These are phyloP conservation scores for Suillus sp. DNA, from an alignment of 768 basidiomycete genomes.

Conservation along the genomic window DNA sequence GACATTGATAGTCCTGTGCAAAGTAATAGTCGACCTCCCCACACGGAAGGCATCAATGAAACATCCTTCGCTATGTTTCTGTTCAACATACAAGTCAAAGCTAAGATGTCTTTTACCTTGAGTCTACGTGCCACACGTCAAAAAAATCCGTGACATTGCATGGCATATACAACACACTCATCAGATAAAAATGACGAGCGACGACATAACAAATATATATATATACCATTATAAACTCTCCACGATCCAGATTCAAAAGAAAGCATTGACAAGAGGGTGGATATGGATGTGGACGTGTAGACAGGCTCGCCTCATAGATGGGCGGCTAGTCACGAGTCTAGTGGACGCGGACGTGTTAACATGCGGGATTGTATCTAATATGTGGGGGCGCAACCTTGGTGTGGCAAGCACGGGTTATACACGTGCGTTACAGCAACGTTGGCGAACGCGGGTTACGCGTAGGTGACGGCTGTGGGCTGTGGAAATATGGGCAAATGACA, in stretches of 20 bases:
- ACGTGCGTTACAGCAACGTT: neutral
- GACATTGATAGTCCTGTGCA: too few species aligned
- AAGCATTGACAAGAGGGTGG: neutral
- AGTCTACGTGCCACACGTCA: neutral
- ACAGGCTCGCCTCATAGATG: neutral
- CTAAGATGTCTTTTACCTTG: too few species aligned
- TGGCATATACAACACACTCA: neutral
- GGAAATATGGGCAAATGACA: neutral
- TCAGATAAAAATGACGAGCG: neutral
- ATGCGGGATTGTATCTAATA: neutral
- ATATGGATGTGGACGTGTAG: neutral
- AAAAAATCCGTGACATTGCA: conserved; percentile 5
- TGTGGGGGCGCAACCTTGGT: neutral
- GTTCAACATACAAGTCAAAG: too few species aligned
- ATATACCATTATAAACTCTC: conserved; percentile 6
- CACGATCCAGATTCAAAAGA: neutral
- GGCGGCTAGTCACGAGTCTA: neutral
- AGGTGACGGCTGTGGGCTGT: neutral
- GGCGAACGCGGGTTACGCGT: neutral
- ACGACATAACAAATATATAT: neutral
- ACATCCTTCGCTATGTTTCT: too few species aligned
- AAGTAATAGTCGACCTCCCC: too few species aligned
- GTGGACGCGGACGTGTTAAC: neutral
- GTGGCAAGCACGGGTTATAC: neutral
- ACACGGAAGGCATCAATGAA: too few species aligned